Base-by-base conservation (phyloP, 2,329 filamentous ascomycete genomes). In the Hypoxylon sp. region DNA sequence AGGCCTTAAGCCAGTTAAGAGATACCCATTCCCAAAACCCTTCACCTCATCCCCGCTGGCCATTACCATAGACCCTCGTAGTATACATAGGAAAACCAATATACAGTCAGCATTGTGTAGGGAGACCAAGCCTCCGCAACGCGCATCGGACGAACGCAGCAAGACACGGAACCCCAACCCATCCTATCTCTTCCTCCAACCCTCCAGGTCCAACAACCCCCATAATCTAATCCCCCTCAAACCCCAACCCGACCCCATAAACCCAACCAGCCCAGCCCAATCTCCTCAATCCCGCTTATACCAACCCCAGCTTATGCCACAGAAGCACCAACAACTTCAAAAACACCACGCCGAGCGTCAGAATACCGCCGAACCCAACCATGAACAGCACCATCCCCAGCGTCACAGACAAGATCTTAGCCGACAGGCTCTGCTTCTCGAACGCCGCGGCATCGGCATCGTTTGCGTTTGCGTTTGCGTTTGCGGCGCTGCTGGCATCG, bases 271-370 rank as follows among this genome's bases (percentile, higher is more conserved):
- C 23, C 23, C 23, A 23, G 23, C 43, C 46, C 17, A 14, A 19
- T 11, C 5, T 34, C n/a, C 50, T 10, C 23, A 38, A 9, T 13
- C 34, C 14, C n/a, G 7, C 23, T 32, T n/a, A 56, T 7, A 48
- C 13, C 19, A 61, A 36, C 28, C 58, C 58, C 34, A 61, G 11
- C 46, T 52, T 52, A 14, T 43, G 23, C 57, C 57, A 60, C 3
- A 60, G 5, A 34, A 23, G 1, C 9, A 30, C 17, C 34, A 60
- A 36, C 21, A 48, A 2, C 50, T 43, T 50, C 5, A 57, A 36
- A 11, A 52, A 51, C 25, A 52, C 19, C 25, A 63, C 17, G 1
- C 25, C 19, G 28, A 63, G 25, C 36, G 46, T 63, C 36, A 58
- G 1, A 14, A 41, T 7, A 5, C 5, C n/a, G 5, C 23, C 53